Evolutionary conservation across 306 rosid species (phyloP).

Genomic region (Hippophae tibetana): DNA sequence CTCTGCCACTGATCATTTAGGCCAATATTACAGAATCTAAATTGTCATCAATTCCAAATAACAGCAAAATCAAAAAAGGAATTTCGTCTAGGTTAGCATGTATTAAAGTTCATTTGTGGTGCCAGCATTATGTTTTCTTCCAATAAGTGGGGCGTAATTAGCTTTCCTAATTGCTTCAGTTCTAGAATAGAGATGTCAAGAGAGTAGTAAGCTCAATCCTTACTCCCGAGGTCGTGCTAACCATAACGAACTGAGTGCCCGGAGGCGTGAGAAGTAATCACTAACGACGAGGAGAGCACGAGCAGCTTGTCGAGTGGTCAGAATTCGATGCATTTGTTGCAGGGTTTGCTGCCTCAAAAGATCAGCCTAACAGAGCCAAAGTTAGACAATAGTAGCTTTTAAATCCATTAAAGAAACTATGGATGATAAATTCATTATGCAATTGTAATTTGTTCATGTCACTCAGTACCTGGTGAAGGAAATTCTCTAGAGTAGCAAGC

Average conservation of each 20-base stretch:
- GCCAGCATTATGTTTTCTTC: too few relatives aligned
- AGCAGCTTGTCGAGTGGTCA: conserved; percentile 70
- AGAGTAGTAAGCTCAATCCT: conserved; percentile 5
- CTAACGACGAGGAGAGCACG: conserved; percentile 57
- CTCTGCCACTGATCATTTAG: too few relatives aligned
- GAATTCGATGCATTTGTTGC: conserved; percentile 65
- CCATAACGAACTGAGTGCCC: conserved; percentile 85
- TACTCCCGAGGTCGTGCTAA: conserved; percentile 57
- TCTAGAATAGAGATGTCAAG: not conserved
- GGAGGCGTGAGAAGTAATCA: conserved; percentile 59
- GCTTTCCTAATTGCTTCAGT: not conserved
- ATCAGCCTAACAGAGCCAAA: conserved; percentile 49
- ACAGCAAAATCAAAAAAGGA: too few relatives aligned
- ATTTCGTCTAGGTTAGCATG: too few relatives aligned
- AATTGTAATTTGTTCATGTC: not conserved
- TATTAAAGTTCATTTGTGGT: too few relatives aligned
- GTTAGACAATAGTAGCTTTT: too few relatives aligned
- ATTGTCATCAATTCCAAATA: too few relatives aligned
- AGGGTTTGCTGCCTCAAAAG: conserved; percentile 81
- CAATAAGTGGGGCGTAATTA: not conserved
- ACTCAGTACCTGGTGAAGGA: conserved; percentile 55
- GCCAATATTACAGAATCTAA: too few relatives aligned
- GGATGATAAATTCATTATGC: not conserved
- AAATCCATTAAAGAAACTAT: too few relatives aligned
- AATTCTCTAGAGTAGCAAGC: conserved; percentile 64